These are phyloP conservation scores for Mycotypha africana DNA, from an alignment of 371 early-diverging fungal genomes.

Conservation along the genomic window DNA sequence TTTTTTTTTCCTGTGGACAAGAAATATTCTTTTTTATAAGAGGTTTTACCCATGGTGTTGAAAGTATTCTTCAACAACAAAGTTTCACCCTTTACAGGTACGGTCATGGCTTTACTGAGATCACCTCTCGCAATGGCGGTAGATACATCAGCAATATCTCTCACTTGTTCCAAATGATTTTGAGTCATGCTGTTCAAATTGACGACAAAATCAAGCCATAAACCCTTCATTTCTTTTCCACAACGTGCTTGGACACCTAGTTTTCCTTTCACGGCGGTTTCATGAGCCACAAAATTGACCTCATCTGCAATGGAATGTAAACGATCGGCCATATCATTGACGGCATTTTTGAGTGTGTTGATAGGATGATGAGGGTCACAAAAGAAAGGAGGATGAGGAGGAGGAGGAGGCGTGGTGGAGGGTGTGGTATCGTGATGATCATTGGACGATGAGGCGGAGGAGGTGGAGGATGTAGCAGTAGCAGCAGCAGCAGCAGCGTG, in stretches of 20 bases:
- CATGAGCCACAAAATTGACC: conserved; percentile 55
- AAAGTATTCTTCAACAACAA: conserved; percentile 64
- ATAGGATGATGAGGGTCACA: conserved; percentile 30
- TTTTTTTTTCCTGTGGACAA: too few relatives aligned
- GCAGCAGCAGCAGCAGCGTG: too few relatives aligned
- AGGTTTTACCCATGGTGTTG: conserved; percentile 67
- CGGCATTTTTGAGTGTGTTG: conserved; percentile 46
- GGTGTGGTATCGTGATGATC: too few relatives aligned
- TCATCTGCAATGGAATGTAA: conserved; percentile 51
- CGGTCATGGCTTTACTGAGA: conserved; percentile 60
- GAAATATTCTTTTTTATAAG: too few relatives aligned
- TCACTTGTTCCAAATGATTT: conserved; percentile 64
- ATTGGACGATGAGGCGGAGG: too few relatives aligned
- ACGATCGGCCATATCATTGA: conserved; percentile 65
- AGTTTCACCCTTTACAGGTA: conserved; percentile 65
- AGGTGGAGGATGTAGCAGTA: too few relatives aligned
- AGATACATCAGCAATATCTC: conserved; percentile 71
- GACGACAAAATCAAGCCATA: conserved; percentile 67
- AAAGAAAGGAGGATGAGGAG: neutral
- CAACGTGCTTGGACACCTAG: conserved; percentile 59
- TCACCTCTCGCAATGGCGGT: conserved; percentile 71
- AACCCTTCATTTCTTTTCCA: conserved; percentile 54
- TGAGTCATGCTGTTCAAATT: conserved; percentile 64
- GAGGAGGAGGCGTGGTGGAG: too few relatives aligned
- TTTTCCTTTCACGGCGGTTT: conserved; percentile 63